Base-by-base conservation (phyloP, 331 rosid species). In the Stylosanthes scabra region DNA sequence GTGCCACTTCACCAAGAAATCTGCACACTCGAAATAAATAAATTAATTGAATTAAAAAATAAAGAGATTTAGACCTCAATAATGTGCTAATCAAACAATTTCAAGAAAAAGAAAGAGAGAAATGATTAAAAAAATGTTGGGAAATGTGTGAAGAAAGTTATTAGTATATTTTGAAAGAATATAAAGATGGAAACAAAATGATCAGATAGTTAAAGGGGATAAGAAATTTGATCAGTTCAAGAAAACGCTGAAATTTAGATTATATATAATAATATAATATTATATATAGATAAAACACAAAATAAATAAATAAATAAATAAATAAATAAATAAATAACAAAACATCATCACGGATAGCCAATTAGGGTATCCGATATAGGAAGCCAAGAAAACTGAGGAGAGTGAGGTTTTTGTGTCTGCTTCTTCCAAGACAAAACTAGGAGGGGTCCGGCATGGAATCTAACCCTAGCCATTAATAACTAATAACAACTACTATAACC, bases 201-300 rank as follows among this genome's bases (percentile, higher is more conserved):
- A 20, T 69, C 9, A 80, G 82, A 77, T 84, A 78, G 85, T 84
- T 87, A 86, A 69, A 76, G 76, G 27, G 66, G 86, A 80, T 64
- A 85, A 72, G 91, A 89, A 68, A 84, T 79, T 87, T 77, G 78
- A 86, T 86, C 83, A 86, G 83, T 87, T 83, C 88, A 82, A 91
- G 91, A 80, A 80, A 86, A 89, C 90, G 78, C 97, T 87, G 89
- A 91, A 91, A 81, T 89, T 89, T 81, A 90, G 78, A 84, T 59
- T 20, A 20, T 20, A 20, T 20, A n/a, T n/a, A n/a, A n/a, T n/a
- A n/a, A 20, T 20, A 20, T 20, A 20, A 20, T 20, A 20, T 20
- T n/a, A n/a, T n/a, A n/a, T 20, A 20, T 20, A 20, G 25, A 20
- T 20, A 20, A 20, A 20, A 20, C 25, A 20, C 25, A 20, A 59